phyloP scores from a whole-genome alignment of 441 rosid genomes.

The Iberis amara region DNA sequence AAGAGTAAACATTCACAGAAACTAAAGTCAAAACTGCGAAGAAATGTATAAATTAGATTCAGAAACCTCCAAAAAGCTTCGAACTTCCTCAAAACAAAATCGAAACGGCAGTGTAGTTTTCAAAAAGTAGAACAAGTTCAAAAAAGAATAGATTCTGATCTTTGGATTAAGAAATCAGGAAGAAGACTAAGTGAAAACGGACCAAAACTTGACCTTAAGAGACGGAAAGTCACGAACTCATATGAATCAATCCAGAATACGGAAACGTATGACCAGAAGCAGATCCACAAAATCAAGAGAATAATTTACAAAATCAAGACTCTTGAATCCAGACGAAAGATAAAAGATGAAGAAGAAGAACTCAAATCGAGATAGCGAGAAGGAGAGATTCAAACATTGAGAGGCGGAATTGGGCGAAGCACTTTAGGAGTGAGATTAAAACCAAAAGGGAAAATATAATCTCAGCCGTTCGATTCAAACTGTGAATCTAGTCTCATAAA shows the following conservation, averaged over 20 bases:
- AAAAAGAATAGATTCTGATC: slow-evolving; percentile 5
- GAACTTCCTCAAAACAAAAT: slow-evolving; percentile 9
- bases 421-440: slow-evolving; percentile 25
- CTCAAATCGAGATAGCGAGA: slow-evolving; percentile 22
- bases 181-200: slow-evolving; percentile 3
- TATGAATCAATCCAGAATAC: slow-evolving; percentile 11
- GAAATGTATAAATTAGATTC: slow-evolving; percentile 1
- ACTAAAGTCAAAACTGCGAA: neutral
- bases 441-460: slow-evolving; percentile 17
- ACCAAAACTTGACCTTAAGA: slow-evolving; percentile 7
- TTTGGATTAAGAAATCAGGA: slow-evolving; percentile 8
- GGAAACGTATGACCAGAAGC: slow-evolving; percentile 13
- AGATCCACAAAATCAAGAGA: slow-evolving; percentile 25
- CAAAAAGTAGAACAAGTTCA: neutral
- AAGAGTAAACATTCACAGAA: slow-evolving; percentile 11
- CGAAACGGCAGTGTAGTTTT: neutral
- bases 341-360: slow-evolving; percentile 10
- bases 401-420: neutral
- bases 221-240: slow-evolving; percentile 2
- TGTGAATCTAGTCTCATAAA: slow-evolving; percentile 4
- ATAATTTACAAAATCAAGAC: neutral
- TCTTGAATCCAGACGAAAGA: slow-evolving; percentile 3
- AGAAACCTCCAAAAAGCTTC: slow-evolving; percentile 11
- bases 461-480: slow-evolving; percentile 28
- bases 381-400: slow-evolving; percentile 23